Base-by-base conservation (phyloP, 192 early-diverging fungal species). In the Umbelopsis ramanniana region DNA sequence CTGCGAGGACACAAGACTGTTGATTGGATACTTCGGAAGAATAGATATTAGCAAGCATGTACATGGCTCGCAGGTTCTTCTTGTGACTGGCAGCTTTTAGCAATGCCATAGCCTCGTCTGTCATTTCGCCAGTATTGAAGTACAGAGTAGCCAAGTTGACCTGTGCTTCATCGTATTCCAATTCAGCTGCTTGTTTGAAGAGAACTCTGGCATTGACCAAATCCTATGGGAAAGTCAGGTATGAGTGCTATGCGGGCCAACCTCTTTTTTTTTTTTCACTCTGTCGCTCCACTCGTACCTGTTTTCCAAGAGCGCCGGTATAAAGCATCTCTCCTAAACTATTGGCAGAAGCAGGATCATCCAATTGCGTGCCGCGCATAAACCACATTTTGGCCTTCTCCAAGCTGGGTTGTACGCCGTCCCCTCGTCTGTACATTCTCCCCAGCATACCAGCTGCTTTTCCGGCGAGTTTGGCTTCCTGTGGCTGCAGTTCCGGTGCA, bases 341-440 rank as follows among this genome's bases (percentile, higher is more conserved):
- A 74, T 95, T 90, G 45, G 91, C 72, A 63, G 92, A 85, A 29
- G 82, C 72, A 8, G 87, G 84, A 71, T 95, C 90, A 7, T 86
- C 82, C 52, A 90, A 66, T 66, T 78, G 70, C 0, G 87, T 87
- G 11, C 93, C 96, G 4, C 84, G 76, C 40, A 81, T 84, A 76
- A 97, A 96, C 93, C 94, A 99, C 47, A 80, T 48, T 5, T 87
- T 63, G 6, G 97, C 97, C 22, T 78, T 85, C 7, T 63, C 63
- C 6, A 88, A 83, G 75, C 93, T 81, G 24, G 73, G 74, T 1
- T 76, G 33, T 38, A 89, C 89, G 29, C 95, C 95, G 73, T 98
- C 96, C 29, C 96, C 97, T 37, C 97, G 88, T 90, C 88, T 88
- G 72, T 93, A 90, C 96, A 99, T 97, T 29, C 83, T 73, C 0